Percentiles rank a stretch among this genome's conserved stretches.
These are phyloP conservation scores for Candida ovalis DNA, from an alignment of 805 yeast genomes.

Conservation along the genomic window DNA sequence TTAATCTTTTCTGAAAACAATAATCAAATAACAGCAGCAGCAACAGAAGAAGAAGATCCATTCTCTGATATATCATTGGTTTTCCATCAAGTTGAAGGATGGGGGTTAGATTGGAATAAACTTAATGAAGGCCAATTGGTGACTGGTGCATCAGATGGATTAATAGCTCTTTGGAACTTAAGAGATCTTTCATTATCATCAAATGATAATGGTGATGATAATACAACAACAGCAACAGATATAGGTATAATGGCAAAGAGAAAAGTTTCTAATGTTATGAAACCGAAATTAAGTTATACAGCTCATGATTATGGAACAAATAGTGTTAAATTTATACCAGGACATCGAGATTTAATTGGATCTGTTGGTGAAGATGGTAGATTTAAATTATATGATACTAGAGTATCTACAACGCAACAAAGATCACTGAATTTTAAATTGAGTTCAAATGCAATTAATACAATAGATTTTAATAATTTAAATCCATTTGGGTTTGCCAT, in stretches of 20 bases:
- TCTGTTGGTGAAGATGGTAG: conserved; percentile 63
- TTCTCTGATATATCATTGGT: conserved; percentile 24
- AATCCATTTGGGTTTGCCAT: conserved; percentile 59
- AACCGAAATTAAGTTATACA: conserved; percentile 18
- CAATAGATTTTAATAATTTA: conserved; percentile 55
- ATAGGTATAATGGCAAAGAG: not conserved
- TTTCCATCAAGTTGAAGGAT: conserved; percentile 48
- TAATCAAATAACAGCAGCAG: not conserved
- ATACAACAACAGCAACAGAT: not conserved
- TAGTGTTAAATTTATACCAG: conserved; percentile 65
- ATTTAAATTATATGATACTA: conserved; percentile 50
- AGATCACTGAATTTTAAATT: not conserved
- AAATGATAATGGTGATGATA: conserved; percentile 3
- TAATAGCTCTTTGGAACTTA: conserved; percentile 66
- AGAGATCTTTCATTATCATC: conserved; percentile 30
- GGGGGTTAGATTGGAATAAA: conserved; percentile 74
- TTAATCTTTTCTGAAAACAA: not conserved
- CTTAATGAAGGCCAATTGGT: conserved; percentile 56
- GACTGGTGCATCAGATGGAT: conserved; percentile 62
- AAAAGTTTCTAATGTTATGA: conserved; percentile 10
- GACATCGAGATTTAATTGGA: conserved; percentile 58
- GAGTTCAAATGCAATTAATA: conserved; percentile 38
- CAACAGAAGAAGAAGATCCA: conserved; percentile 14
- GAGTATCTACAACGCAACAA: conserved; percentile 27
- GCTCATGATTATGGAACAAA: conserved; percentile 54